phyloP scores from a whole-genome alignment of 192 early-diverging fungal species.

The Backusella sp. region DNA sequence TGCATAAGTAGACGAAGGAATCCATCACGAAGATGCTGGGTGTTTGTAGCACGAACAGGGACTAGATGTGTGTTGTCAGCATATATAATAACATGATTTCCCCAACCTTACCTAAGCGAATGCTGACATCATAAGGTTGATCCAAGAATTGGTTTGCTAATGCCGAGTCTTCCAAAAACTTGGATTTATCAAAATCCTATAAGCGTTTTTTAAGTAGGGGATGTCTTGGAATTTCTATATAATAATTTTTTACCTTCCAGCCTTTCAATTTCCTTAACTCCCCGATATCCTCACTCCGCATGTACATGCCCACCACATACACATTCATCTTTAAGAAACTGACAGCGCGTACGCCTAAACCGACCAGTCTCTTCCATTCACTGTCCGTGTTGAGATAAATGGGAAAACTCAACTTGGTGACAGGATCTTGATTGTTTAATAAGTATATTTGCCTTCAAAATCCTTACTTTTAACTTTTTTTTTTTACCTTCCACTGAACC shows the following conservation, averaged over 20 bases:
- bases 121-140: conserved; percentile 46
- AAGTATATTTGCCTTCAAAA: too few relatives aligned
- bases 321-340: conserved; percentile 56
- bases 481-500: not conserved
- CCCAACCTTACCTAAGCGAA: conserved; percentile 36
- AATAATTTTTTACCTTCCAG: conserved; percentile 37
- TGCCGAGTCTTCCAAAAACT: conserved; percentile 31
- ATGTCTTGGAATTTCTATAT: not conserved
- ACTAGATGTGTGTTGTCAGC: conserved; percentile 5
- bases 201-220: not conserved
- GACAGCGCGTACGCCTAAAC: conserved; percentile 52
- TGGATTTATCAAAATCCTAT: conserved; percentile 34
- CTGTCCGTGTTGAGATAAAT: conserved; percentile 37
- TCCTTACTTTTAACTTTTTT: not conserved
- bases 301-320: conserved; percentile 53
- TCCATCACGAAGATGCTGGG: conserved; percentile 57
- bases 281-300: conserved; percentile 43
- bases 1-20: conserved; percentile 47
- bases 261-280: conserved; percentile 26
- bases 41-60: conserved; percentile 47
- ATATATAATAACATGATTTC: not conserved
- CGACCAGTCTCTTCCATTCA: conserved; percentile 44
- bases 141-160: conserved; percentile 32
- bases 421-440: conserved; percentile 31
- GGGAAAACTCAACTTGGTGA: conserved; percentile 39